Percentiles rank a stretch among this genome's conserved stretches.
phyloP scores from a whole-genome alignment of 768 basidiomycete genomes.

The Clitopilus hobsonii region DNA sequence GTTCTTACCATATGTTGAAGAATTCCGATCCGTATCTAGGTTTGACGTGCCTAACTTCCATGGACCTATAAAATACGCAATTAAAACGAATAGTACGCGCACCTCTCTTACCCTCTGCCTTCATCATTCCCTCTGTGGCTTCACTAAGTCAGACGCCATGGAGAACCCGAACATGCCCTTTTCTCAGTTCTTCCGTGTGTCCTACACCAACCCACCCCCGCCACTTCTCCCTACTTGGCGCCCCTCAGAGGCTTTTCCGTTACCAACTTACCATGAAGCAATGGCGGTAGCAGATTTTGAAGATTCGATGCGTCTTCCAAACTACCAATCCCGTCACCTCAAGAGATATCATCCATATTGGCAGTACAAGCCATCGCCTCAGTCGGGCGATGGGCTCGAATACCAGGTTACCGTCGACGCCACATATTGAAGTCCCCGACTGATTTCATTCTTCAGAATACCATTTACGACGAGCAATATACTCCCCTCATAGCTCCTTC shows the following conservation, averaged over 20 bases:
- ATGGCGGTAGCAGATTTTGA: background rate
- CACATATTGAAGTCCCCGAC: background rate
- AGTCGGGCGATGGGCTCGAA: no score
- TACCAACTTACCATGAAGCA: background rate
- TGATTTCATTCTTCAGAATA: background rate
- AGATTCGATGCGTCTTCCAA: background rate
- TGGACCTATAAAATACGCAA: background rate
- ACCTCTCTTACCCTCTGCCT: background rate
- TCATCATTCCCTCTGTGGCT: background rate
- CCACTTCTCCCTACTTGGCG: background rate
- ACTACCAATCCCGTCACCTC: background rate
- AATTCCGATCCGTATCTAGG: background rate
- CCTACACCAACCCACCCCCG: background rate
- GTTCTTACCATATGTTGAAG: background rate
- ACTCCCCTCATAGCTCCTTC: background rate
- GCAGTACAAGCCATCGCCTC: conserved; percentile 7
- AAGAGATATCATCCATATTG: conserved; percentile 8
- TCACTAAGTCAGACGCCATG: background rate
- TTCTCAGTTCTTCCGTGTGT: background rate
- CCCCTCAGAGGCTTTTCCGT: background rate
- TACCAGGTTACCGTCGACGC: no score
- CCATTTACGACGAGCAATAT: background rate
- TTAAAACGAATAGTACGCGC: background rate
- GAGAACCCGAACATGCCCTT: background rate
- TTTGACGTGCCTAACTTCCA: background rate